phyloP scores from a whole-genome alignment of 75 land plant species.

The Pinus tabuliformis region DNA sequence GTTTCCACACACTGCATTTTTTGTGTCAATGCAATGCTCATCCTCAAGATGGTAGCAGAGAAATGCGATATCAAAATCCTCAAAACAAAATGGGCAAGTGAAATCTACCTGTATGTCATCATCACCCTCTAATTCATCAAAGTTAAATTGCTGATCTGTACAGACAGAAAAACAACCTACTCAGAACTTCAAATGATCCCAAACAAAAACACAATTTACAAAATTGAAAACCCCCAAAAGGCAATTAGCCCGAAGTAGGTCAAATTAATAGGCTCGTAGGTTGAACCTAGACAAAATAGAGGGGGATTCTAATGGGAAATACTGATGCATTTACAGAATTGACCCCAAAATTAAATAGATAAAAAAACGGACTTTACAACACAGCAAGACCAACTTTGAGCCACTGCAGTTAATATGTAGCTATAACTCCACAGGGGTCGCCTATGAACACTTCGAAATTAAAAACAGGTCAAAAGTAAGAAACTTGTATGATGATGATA shows the following conservation, averaged over 20 bases:
- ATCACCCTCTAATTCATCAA: constrained; percentile 55
- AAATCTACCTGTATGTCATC: constrained; percentile 61
- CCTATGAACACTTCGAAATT: too few relatives aligned
- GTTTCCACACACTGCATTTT: constrained; percentile 42
- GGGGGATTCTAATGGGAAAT: not conserved
- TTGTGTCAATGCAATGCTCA: constrained; percentile 62
- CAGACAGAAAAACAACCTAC: not conserved
- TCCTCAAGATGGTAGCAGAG: constrained; percentile 78
- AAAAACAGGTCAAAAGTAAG: not conserved
- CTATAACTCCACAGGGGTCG: too few relatives aligned
- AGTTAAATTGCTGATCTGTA: constrained; percentile 42
- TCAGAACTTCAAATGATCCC: not conserved
- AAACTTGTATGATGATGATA: not conserved
- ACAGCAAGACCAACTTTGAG: not conserved
- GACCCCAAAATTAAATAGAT: too few relatives aligned
- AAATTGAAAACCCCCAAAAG: not conserved
- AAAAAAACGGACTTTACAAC: not conserved
- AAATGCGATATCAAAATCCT: constrained; percentile 55
- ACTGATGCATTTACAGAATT: not conserved
- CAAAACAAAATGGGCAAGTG: constrained; percentile 70
- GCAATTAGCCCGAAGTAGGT: not conserved
- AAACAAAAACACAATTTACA: not conserved
- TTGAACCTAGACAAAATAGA: not conserved
- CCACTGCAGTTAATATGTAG: not conserved
- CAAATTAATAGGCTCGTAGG: not conserved